A percentile compares a stretch with the other conserved stretches of the same genome.
phyloP scores from a whole-genome alignment of 441 rosid species.

The Adansonia gregorii region DNA sequence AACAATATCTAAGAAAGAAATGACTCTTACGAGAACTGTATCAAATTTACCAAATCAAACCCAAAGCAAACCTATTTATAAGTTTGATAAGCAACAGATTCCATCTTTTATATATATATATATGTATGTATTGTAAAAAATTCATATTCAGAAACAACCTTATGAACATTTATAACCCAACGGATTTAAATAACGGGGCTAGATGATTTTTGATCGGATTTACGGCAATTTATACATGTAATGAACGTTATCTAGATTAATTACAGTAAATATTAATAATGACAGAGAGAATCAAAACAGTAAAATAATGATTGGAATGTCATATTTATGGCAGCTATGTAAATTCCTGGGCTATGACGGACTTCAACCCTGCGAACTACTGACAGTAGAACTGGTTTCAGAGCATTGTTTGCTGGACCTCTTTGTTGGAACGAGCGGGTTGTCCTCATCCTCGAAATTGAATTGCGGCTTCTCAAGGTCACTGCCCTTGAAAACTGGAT shows the following conservation, averaged over 20 bases:
- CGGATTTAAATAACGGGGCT: too few species aligned
- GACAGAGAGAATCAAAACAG: too few species aligned
- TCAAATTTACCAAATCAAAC: background rate
- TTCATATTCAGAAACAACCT: background rate
- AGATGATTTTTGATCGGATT: too few species aligned
- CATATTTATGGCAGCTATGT: too few species aligned
- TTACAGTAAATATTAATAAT: too few species aligned
- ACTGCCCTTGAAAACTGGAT: constrained; percentile 74
- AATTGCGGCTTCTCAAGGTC: constrained; percentile 43
- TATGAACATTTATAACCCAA: background rate
- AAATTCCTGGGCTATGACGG: too few species aligned
- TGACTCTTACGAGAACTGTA: background rate
- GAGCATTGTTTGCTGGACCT: constrained; percentile 47
- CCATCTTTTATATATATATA: too few species aligned
- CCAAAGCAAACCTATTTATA: background rate
- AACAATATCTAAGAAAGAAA: background rate
- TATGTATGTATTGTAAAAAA: too few species aligned
- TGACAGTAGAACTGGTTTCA: constrained; percentile 31
- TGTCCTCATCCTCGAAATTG: constrained; percentile 61
- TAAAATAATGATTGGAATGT: too few species aligned
- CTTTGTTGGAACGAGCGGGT: constrained; percentile 71
- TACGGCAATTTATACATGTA: too few species aligned
- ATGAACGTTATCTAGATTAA: too few species aligned
- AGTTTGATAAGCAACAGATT: background rate
- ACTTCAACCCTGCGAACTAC: too few species aligned